Conservation (phyloP, 805 yeast species). For the Metschnikowia bowlesiae region DNA sequence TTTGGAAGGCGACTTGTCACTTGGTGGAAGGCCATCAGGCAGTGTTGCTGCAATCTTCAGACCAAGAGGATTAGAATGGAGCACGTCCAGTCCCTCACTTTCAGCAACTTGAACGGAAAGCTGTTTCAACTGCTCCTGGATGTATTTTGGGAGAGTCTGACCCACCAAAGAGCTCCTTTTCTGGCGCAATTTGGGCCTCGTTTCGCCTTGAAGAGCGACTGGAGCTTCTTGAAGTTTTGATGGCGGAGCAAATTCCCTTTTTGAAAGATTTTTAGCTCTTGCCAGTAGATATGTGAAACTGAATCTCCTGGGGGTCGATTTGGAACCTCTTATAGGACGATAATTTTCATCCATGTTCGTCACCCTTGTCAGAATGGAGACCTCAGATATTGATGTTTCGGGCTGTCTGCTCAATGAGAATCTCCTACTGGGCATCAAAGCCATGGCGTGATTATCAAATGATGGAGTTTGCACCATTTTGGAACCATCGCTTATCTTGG, state of each 20-base stretch:
- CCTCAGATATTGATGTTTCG: conserved; percentile 25
- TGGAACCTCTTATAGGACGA: conserved; percentile 1
- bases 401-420: conserved; percentile 27
- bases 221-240: background rate
- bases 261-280: background rate
- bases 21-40: background rate
- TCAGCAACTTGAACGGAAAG: background rate
- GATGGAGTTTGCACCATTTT: background rate
- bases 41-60: background rate
- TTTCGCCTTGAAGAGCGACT: background rate
- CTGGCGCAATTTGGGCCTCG: background rate
- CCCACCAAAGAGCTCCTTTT: conserved; percentile 32
- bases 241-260: background rate
- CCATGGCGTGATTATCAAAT: background rate
- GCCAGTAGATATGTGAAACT: conserved; percentile 2
- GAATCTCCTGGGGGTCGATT: conserved; percentile 7
- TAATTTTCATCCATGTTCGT: conserved; percentile 7
- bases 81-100: background rate
- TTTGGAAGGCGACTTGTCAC: background rate
- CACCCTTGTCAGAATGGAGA: conserved; percentile 30
- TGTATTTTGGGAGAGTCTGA: conserved; percentile 33
- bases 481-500: background rate
- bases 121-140: conserved; percentile 20
- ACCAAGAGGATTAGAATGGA: background rate
- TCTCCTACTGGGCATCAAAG: background rate